Evolutionary conservation across 768 basidiomycete genomes (phyloP), one percentile per base, ranked within the genome.

Genomic region (Phanerodontia chrysosporium): DNA sequence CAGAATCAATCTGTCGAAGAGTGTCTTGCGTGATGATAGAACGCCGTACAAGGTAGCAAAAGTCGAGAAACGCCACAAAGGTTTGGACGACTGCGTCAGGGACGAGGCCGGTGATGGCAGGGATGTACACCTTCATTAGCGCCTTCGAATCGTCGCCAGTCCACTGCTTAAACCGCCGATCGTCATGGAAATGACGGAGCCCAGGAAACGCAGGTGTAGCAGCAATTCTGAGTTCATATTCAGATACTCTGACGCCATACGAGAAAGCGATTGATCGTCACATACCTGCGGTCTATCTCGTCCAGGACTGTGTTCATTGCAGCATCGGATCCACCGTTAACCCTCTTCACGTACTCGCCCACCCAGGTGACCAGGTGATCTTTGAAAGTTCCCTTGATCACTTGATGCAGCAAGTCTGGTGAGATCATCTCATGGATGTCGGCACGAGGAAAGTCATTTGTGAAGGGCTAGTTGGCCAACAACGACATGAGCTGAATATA

Each of bases 331-430:
- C 0, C 13, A 1, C 27, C 22, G 7, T 57, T 35, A 7, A 64
- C 63, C 60, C 69, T 28, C 1, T 2, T n/a, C 7, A 75, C 39
- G 29, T 70, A 76, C 4, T 66, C 60, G 0, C n/a, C 57, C 0
- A 74, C 62, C 75, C 75, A 76, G 0, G 60, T 51, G 0, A 76
- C 69, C 0, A 75, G 55, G 36, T 75, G 73, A 35, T 76, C 74
- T 22, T 74, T 71, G 63, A 74, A 76, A 0, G 63, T 61, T 0
- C 73, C 73, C 39, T 73, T 75, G 52, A 72, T 64, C 0, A 73
- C 12, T 52, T 73, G 71, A 61, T 73, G 72, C 1, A 75, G 64
- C 0, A 75, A 59, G 39, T 74, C 70, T 1, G 65, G 63, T 2
- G 69, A 21, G 0, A 74, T 39, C 0, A 74, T 61, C 35, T 72